Evolutionary conservation across 2,329 filamentous ascomycete species (phyloP), one percentile per base, ranked within the genome.

Genomic region (Fusarium sp.): DNA sequence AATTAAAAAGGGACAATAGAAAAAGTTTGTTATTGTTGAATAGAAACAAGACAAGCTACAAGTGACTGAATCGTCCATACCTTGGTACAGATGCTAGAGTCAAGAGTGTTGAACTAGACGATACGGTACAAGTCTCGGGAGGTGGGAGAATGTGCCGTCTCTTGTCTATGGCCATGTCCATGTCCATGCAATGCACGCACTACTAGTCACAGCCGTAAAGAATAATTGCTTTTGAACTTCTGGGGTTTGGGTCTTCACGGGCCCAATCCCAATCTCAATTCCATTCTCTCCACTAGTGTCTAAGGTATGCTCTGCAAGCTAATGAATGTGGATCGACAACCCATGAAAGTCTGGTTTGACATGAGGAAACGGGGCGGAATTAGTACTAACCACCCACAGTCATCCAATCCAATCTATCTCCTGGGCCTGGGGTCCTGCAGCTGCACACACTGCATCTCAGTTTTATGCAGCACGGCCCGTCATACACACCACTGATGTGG

Each of bases 151-250:
- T 54, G 22, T 44, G 48, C 54, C 20, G 38, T 43, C 44, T 46
- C 49, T 50, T 46, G 40, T 24, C 40, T 15, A 42, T 9, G 31
- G 15, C 36, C 39, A 51, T 24, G 40, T 24, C 42, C 36, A 39
- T 33, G 44, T 36, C 24, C 26, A 46, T 38, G 39, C 26, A 10
- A 26, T 56, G 39, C 38, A 34, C 6, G 31, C 39, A 24, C 50
- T 56, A 34, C 17, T 8, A 33, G 38, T 20, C 22, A 34, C 14
- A 40, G 42, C 11, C 13, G 33, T 57, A 56, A 44, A 55, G 43
- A 55, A 68, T 55, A 65, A 68, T 70, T 71, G 57, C 69, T 72
- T 72, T 63, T 69, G 28, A 43, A 39, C 44, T 71, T 67, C 61
- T 56, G 26, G 65, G 64, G 52, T 60, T 24, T 26, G 43, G 48